These are phyloP conservation scores for Triangularia verruculosa DNA, from an alignment of 2,329 filamentous ascomycete species.

Conservation along the genomic window DNA sequence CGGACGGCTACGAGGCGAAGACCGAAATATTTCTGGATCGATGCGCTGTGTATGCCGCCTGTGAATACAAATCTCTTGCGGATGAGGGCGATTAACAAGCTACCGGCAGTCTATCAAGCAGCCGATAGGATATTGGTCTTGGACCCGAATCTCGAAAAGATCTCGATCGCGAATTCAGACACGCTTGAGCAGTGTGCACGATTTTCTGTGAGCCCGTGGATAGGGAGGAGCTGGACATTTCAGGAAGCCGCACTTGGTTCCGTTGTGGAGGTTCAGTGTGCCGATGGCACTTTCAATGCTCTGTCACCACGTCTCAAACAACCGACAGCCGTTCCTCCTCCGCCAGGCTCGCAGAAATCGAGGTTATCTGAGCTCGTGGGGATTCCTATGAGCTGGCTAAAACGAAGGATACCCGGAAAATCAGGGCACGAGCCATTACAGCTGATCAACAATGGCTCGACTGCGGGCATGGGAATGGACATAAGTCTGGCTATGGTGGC, in stretches of 20 bases:
- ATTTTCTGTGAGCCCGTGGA: conserved; percentile 24
- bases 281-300: conserved; percentile 24
- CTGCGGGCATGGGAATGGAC: conserved; percentile 7
- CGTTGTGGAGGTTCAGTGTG: conserved; percentile 23
- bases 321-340: background rate
- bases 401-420: background rate
- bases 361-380: conserved; percentile 14
- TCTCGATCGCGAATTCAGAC: conserved; percentile 19
- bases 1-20: conserved; percentile 14
- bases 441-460: conserved; percentile 2
- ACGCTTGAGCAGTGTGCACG: conserved; percentile 22
- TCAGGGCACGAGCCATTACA: conserved; percentile 1
- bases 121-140: conserved; percentile 23
- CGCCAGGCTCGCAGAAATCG: background rate
- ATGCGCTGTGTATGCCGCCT: conserved; percentile 24
- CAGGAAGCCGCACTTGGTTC: conserved; percentile 22
- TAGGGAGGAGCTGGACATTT: conserved; percentile 22
- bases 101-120: conserved; percentile 23
- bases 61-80: conserved; percentile 12
- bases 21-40: conserved; percentile 25
- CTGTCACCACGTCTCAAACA: conserved; percentile 15
- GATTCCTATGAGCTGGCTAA: conserved; percentile 10
- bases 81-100: conserved; percentile 24
- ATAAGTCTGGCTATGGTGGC: conserved; percentile 14
- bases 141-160: conserved; percentile 19